Evolutionary conservation across 345 rosid genomes (phyloP), one percentile per base, ranked within the genome.

Genomic region (Theobroma cacao): DNA sequence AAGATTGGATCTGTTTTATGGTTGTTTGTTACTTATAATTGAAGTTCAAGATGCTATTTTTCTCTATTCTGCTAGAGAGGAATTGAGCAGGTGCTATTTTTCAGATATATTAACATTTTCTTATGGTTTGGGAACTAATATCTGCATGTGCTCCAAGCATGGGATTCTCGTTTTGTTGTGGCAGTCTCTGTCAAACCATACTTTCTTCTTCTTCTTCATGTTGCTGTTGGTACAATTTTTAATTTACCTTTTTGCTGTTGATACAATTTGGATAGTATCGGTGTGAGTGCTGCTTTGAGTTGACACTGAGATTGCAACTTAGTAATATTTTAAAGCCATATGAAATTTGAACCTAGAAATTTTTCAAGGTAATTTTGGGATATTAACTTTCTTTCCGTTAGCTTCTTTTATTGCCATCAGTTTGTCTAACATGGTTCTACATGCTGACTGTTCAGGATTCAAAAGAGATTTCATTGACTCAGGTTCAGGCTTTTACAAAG

Each of bases 401-500:
- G 52, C 56, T 24, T 74, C 40, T 71, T 14, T 68, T 40, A 67
- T 47, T 38, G 56, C 74, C 64, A 56, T 38, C 33, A 63, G 66
- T 75, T n/a, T 72, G n/a, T 81, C 74, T 81, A 70, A 83, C 17
- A 41, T 43, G 63, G 26, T 58, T 60, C 31, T 75, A 18, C 62
- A 52, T 82, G 79, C 79, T 82, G 60, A 76, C 76, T 80, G 48
- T 84, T 67, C 89, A 97, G 99, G 99, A 97, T 84, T 73, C 89
- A 40, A 91, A 88, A 76, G 99, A 97, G 88, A 87, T 93, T 79
- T 78, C 83, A 48, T 76, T 90, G 82, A 64, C 84, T 83, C 98
- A 94, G 80, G 88, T 84, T 81, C 89, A 78, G 75, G 81, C 74
- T 61, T 94, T 97, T 77, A 73, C 70, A 24, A 93, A 87, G 86